Percentiles rank a stretch among this genome's conserved stretches.
These are phyloP conservation scores for Neofusicoccum cordaticola DNA, from an alignment of 2,329 filamentous ascomycete genomes.

Conservation along the genomic window DNA sequence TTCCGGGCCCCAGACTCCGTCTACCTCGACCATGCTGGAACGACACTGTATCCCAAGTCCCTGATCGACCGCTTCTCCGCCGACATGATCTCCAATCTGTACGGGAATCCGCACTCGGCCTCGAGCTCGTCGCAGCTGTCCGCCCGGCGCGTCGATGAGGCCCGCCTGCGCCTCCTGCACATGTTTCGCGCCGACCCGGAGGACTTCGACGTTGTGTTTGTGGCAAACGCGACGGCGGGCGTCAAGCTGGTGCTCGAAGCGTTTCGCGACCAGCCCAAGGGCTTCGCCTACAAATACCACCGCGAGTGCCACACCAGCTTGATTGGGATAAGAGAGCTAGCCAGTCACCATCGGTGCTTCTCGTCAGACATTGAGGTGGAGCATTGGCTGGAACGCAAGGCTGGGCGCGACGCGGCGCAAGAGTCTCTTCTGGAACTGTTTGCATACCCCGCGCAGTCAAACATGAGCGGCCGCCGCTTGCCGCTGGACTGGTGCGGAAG, in stretches of 20 bases:
- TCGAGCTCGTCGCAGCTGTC: constrained; percentile 77
- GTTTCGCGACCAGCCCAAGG: constrained; percentile 64
- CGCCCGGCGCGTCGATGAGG: constrained; percentile 70
- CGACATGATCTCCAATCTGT: constrained; percentile 76
- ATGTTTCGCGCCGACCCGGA: constrained; percentile 81
- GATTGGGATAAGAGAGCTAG: constrained; percentile 73
- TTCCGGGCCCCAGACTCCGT: constrained; percentile 55
- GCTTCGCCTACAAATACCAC: constrained; percentile 83
- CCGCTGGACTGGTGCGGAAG: constrained; percentile 65
- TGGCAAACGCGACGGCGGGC: constrained; percentile 86
- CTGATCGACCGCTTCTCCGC: constrained; percentile 73
- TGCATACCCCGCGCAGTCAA: constrained; percentile 87
- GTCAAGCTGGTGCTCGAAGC: constrained; percentile 84
- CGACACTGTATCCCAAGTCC: constrained; percentile 78
- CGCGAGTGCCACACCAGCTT: constrained; percentile 82
- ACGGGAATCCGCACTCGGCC: constrained; percentile 89
- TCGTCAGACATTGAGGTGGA: constrained; percentile 61
- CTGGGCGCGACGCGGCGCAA: constrained; percentile 21
- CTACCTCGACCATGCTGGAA: constrained; percentile 95
- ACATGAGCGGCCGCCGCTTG: constrained; percentile 79
- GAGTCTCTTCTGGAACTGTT: constrained; percentile 52
- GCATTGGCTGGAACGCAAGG: constrained; percentile 56
- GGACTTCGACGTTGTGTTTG: constrained; percentile 85
- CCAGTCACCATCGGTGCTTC: constrained; percentile 64
- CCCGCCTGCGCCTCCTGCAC: constrained; percentile 65